phyloP scores from a whole-genome alignment of 371 early-diverging fungal species.

The Parasitella parasitica region DNA sequence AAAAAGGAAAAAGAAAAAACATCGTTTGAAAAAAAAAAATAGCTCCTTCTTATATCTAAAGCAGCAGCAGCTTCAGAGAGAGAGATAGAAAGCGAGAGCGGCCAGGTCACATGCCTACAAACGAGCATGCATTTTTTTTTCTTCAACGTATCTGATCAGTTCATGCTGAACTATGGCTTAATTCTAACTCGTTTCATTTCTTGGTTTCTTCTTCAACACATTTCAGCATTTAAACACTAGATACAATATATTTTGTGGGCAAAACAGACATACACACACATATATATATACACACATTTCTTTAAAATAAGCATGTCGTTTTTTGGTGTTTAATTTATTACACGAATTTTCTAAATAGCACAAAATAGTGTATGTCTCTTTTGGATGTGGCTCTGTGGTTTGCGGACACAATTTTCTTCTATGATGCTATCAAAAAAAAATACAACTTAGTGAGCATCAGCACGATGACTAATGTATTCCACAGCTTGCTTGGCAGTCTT shows the following conservation, averaged over 20 bases:
- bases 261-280: too few species aligned
- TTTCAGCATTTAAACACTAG: too few species aligned
- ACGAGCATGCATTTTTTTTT: not conserved
- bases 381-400: not conserved
- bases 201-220: too few species aligned
- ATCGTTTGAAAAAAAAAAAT: not conserved
- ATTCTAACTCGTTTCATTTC: too few species aligned
- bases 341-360: too few species aligned
- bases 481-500: slow-evolving; percentile 86
- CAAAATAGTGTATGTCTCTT: not conserved
- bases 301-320: too few species aligned
- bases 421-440: not conserved
- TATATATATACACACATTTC: too few species aligned
- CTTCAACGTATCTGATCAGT: not conserved
- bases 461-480: slow-evolving; percentile 76
- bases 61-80: not conserved
- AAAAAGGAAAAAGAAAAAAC: not conserved
- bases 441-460: slow-evolving; percentile 73
- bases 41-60: not conserved
- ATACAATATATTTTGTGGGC: too few species aligned
- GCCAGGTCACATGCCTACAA: not conserved
- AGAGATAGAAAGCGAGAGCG: not conserved
- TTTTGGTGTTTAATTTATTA: too few species aligned
- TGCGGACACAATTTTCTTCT: not conserved
- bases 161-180: too few species aligned